These are phyloP conservation scores for Aspergillus fructus DNA, from an alignment of 2,329 filamentous ascomycete genomes.

Conservation along the genomic window DNA sequence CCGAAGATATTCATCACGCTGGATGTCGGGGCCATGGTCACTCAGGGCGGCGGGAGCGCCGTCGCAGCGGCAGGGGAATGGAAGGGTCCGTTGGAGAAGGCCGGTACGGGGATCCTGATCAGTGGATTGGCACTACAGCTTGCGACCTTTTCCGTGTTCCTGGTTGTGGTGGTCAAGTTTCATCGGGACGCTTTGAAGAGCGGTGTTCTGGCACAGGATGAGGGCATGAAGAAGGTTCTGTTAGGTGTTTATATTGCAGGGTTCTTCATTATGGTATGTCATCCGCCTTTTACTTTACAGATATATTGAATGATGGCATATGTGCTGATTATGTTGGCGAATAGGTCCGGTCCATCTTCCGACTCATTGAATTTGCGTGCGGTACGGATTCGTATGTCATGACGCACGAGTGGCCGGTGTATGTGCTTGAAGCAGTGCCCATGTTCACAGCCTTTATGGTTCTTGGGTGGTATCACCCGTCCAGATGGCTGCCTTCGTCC, in stretches of 20 bases:
- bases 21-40: conserved; percentile 48
- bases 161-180: conserved; percentile 43
- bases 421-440: conserved; percentile 52
- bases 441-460: conserved; percentile 47
- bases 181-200: conserved; percentile 18
- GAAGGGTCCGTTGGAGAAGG: conserved; percentile 39
- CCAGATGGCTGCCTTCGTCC: conserved; percentile 34
- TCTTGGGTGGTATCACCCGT: conserved; percentile 53
- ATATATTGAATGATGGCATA: no score
- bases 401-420: conserved; percentile 54
- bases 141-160: conserved; percentile 42
- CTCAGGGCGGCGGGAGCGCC: conserved; percentile 47
- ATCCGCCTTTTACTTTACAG: neutral
- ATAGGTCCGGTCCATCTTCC: conserved; percentile 53
- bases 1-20: conserved; percentile 49
- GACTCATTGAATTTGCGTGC: conserved; percentile 54
- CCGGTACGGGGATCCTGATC: conserved; percentile 45
- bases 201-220: neutral
- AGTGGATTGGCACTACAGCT: conserved; percentile 45
- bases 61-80: conserved; percentile 47
- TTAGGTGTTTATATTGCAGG: conserved; percentile 1
- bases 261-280: conserved; percentile 45
- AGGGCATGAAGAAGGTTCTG: neutral
- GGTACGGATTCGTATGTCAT: conserved; percentile 54
- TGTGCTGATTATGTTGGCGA: no score